Evolutionary conservation across 1,139 yeast genomes (phyloP).

Genomic region (Torulaspora pretoriensis): DNA sequence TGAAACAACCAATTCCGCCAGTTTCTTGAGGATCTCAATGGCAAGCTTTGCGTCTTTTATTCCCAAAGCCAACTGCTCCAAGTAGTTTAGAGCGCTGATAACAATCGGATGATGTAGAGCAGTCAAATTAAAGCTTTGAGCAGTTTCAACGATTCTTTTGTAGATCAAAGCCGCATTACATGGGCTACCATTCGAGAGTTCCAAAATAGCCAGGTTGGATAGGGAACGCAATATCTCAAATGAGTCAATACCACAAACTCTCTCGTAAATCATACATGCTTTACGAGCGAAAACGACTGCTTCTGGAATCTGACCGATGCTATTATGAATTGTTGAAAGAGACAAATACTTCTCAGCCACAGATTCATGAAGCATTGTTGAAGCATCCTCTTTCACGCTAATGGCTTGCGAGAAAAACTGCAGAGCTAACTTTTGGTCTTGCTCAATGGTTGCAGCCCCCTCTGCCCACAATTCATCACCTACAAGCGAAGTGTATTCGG

Average conservation of each 20-base stretch:
- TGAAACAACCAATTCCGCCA: conserved; percentile 45
- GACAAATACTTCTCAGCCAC: conserved; percentile 67
- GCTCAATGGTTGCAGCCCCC: conserved; percentile 50
- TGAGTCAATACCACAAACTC: conserved; percentile 77
- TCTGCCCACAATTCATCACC: conserved; percentile 78
- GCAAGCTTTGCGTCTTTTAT: conserved; percentile 41
- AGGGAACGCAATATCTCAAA: conserved; percentile 69
- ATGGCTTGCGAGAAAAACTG: conserved; percentile 65
- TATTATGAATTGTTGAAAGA: conserved; percentile 64
- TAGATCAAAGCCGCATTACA: conserved; percentile 61
- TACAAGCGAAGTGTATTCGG: conserved; percentile 60
- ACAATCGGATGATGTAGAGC: conserved; percentile 67
- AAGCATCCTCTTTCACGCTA: conserved; percentile 73
- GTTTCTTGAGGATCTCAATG: conserved; percentile 46
- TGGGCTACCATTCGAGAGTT: conserved; percentile 55
- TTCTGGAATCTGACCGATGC: conserved; percentile 51
- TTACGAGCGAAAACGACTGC: conserved; percentile 70
- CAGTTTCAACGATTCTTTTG: conserved; percentile 54
- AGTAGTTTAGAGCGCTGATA: conserved; percentile 57
- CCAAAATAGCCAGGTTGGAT: conserved; percentile 71
- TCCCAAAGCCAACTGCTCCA: conserved; percentile 50
- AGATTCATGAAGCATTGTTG: conserved; percentile 75
- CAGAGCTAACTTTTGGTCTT: conserved; percentile 46
- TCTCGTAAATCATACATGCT: conserved; percentile 70
- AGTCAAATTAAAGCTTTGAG: conserved; percentile 45